Conservation (phyloP, 2,329 filamentous ascomycete species). For the Alternaria ventricosa region DNA sequence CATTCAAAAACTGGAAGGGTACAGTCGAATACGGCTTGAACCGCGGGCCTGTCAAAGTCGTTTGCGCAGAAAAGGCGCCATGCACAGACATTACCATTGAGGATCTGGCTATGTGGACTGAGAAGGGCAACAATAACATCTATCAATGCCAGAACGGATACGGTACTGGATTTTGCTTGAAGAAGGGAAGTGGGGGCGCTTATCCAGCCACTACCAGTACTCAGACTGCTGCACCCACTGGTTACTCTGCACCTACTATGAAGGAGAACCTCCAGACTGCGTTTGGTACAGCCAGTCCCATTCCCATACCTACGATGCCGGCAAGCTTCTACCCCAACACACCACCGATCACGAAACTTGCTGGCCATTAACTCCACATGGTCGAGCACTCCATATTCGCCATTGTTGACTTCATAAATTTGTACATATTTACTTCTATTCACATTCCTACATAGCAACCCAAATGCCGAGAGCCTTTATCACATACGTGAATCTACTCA, state of each 20-base stretch:
- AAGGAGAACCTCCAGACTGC: constrained; percentile 34
- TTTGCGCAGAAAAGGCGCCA: constrained; percentile 59
- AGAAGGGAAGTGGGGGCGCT: constrained; percentile 31
- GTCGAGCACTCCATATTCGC: not conserved
- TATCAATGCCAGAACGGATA: constrained; percentile 60
- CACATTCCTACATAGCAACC: not conserved
- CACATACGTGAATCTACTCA: not conserved
- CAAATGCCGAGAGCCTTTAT: not conserved
- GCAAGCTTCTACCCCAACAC: constrained; percentile 50
- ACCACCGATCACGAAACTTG: constrained; percentile 41
- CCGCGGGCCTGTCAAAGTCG: constrained; percentile 61
- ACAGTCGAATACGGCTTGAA: constrained; percentile 57
- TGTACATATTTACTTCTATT: not conserved
- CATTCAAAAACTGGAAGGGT: constrained; percentile 63
- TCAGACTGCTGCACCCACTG: constrained; percentile 45
- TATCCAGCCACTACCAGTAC: constrained; percentile 47
- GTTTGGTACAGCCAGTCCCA: constrained; percentile 43
- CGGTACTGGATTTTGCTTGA: constrained; percentile 57
- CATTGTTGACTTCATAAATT: not conserved
- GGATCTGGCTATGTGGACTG: constrained; percentile 62
- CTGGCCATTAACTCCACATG: constrained; percentile 18
- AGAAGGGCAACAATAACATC: constrained; percentile 50
- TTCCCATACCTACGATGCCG: constrained; percentile 52
- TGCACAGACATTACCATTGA: constrained; percentile 60
- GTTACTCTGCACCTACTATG: constrained; percentile 50